These are phyloP conservation scores for Colletotrichum gigasporum DNA, from an alignment of 2,329 filamentous ascomycete genomes.

Conservation along the genomic window DNA sequence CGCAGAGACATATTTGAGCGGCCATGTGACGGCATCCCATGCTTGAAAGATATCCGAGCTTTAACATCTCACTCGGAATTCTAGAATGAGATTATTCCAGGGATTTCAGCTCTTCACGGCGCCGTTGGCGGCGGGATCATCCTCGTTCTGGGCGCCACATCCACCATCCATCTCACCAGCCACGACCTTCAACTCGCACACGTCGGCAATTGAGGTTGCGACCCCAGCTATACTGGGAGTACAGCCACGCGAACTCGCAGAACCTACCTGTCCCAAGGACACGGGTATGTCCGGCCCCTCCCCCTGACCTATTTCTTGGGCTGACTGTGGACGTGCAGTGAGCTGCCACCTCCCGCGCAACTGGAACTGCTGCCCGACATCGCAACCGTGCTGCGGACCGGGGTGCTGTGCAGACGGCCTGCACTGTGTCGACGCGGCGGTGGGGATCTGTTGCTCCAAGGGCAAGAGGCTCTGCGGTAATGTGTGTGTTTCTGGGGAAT, in stretches of 20 bases:
- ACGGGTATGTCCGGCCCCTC: neutral
- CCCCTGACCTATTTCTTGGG: neutral
- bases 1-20: neutral
- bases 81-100: neutral
- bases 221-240: neutral
- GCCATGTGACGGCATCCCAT: too few species aligned
- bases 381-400: constrained; percentile 10
- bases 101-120: neutral
- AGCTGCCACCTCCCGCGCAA: constrained; percentile 25
- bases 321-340: neutral
- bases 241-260: neutral
- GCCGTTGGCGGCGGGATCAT: neutral
- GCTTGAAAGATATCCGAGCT: too few species aligned
- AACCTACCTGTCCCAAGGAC: constrained; percentile 5
- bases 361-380: constrained; percentile 24
- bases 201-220: neutral
- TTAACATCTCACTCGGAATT: neutral
- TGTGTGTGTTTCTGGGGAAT: constrained; percentile 12
- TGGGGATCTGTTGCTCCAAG: constrained; percentile 16
- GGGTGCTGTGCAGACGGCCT: constrained; percentile 18
- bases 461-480: constrained; percentile 9
- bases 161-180: neutral
- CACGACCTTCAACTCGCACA: neutral
- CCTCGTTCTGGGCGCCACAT: too few species aligned
- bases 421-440: constrained; percentile 17